Base-by-base conservation (phyloP, 345 rosid genomes). In the Pugionium cornutum region DNA sequence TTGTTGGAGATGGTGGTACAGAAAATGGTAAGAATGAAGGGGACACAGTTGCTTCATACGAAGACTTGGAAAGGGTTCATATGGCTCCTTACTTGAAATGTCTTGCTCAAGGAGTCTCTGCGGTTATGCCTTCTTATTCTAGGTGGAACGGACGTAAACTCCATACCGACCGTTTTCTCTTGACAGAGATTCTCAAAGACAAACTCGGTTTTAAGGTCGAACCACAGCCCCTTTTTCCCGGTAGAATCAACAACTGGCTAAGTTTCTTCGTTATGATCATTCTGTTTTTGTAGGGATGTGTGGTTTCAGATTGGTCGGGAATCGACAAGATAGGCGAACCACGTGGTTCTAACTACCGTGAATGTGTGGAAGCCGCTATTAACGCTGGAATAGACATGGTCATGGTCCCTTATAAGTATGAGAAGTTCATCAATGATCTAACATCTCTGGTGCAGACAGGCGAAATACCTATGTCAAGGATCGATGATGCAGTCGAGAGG, bases 1-100 rank as follows among this genome's bases (percentile, higher is more conserved):
- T 87, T 79, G 97, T 88, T 55, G 97, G 95, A 76, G 92, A 90
- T 70, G 95, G 95, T 52, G 95, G 97, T 34, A 90, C 95, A 5
- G 76, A 80, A 27, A 63, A 51, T 34, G 97, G 92, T n/a, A 30
- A 72, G 53, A 90, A 88, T 67, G 92, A 90, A 77, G 97, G 92
- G 57, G 77, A 88, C 71, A 83, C 92, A 26, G 7, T 77, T 29
- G 65, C 70, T 29, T 75, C 92, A 26, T 86, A 80, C 27, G 86
- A 84, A 51, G 89, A 86, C 49, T 76, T 87, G 54, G 97, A 88
- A 72, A 83, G 80, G 70, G 75, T 77, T 62, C 97, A 90, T 64
- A 76, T 90, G 83, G 72, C 89, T 39, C 95, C 90, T 64, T 84
- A 83, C 75, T 68, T 83, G 66, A 91, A 84, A 59, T 86, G 95